Evolutionary conservation across 1,139 yeast genomes (phyloP).

Genomic region (Fermentozyma sake): DNA sequence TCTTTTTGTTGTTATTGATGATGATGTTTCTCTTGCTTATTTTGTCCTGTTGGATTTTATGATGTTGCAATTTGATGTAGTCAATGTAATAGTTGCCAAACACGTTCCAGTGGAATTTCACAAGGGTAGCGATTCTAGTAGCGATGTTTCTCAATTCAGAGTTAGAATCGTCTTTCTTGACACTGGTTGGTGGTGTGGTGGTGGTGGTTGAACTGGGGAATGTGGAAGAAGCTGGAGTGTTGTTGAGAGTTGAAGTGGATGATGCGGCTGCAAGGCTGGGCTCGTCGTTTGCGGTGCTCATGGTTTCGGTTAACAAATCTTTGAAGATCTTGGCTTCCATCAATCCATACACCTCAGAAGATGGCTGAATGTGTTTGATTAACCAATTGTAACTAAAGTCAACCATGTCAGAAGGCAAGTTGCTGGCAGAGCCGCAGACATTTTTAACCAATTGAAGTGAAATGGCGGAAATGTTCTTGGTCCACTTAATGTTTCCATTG

Average conservation of each 20-base stretch:
- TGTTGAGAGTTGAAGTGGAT: slow-evolving; percentile 1
- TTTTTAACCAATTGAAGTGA: slow-evolving; percentile 66
- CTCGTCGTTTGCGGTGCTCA: slow-evolving; percentile 7
- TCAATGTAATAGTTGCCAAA: slow-evolving; percentile 52
- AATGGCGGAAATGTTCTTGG: slow-evolving; percentile 70
- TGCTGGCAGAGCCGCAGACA: slow-evolving; percentile 17
- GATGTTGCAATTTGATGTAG: slow-evolving; percentile 15
- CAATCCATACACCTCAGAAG: slow-evolving; percentile 71
- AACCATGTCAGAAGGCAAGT: slow-evolving; percentile 40
- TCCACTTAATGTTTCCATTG: slow-evolving; percentile 87
- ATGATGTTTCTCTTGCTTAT: slow-evolving; percentile 10
- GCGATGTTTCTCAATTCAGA: slow-evolving; percentile 47
- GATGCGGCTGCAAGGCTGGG: slow-evolving; percentile 6
- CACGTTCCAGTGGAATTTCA: slow-evolving; percentile 73
- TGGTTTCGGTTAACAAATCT: slow-evolving; percentile 36
- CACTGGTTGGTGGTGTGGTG: slow-evolving; percentile 2
- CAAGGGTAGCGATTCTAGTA: slow-evolving; percentile 51
- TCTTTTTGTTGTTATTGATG: slow-evolving; percentile 6
- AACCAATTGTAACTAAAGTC: slow-evolving; percentile 79
- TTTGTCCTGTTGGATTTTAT: slow-evolving; percentile 15
- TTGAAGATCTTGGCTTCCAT: slow-evolving; percentile 68
- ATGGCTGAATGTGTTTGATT: slow-evolving; percentile 79
- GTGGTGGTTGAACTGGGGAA: slow-evolving; percentile 3
- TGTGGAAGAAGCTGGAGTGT: slow-evolving; percentile 1
- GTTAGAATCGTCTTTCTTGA: slow-evolving; percentile 1